Evolutionary conservation across 768 basidiomycete species (phyloP).

Genomic region (Suillus clintonianus): DNA sequence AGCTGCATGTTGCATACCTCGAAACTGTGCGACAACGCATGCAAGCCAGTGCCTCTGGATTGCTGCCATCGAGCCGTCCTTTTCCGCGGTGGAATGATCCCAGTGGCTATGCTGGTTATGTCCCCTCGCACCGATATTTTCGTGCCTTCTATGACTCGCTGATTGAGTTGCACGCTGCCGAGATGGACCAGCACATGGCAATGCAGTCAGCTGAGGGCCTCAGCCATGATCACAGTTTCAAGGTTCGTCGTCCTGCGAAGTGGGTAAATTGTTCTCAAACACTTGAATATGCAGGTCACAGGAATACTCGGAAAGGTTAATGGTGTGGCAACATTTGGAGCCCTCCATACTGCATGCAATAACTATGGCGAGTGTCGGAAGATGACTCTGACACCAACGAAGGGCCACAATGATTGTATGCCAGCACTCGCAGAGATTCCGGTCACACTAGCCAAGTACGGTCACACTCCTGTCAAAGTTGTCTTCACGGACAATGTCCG

Average conservation of each 20-base stretch:
- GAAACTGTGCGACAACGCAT: too few relatives aligned
- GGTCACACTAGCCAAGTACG: slow-evolving; percentile 27
- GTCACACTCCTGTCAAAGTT: slow-evolving; percentile 22
- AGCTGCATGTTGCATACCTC: too few relatives aligned
- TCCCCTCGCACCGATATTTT: slow-evolving; percentile 23
- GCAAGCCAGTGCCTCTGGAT: background rate
- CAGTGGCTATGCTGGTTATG: slow-evolving; percentile 21
- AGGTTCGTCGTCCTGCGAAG: slow-evolving; percentile 6
- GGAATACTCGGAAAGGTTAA: slow-evolving; percentile 29
- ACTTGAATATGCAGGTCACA: slow-evolving; percentile 22
- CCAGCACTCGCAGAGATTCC: slow-evolving; percentile 22
- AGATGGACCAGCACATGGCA: slow-evolving; percentile 27
- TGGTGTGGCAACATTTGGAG: slow-evolving; percentile 27
- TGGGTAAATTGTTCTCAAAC: background rate
- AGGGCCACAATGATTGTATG: slow-evolving; percentile 33
- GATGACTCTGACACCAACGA: slow-evolving; percentile 29
- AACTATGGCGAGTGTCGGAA: slow-evolving; percentile 27
- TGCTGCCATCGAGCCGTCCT: slow-evolving; percentile 4
- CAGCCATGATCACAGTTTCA: slow-evolving; percentile 29
- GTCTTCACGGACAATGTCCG: slow-evolving; percentile 33
- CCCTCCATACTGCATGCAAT: slow-evolving; percentile 28
- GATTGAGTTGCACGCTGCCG: slow-evolving; percentile 18
- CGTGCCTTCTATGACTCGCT: slow-evolving; percentile 25
- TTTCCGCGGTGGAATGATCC: slow-evolving; percentile 3
- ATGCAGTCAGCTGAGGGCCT: slow-evolving; percentile 20